These are phyloP conservation scores for Plantago elongata DNA, from an alignment of 257 asterid genomes.

Conservation along the genomic window DNA sequence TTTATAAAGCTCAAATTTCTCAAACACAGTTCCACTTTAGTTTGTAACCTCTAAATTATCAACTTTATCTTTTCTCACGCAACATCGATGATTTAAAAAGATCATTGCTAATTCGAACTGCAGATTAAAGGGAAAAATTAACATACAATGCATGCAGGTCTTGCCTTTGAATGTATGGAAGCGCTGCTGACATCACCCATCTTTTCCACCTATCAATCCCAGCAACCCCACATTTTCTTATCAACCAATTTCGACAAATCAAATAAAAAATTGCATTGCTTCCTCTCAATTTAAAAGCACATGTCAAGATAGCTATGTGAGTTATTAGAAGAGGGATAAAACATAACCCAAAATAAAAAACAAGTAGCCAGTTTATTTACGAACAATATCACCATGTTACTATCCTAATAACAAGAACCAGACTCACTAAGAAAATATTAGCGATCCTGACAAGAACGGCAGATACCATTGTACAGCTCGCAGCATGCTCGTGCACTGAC, in stretches of 20 bases:
- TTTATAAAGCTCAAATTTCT: neutral
- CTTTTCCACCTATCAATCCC: conserved; percentile 55
- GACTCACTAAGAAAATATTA: conserved; percentile 78
- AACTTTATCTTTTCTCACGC: neutral
- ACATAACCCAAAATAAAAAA: neutral
- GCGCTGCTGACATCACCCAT: conserved; percentile 52
- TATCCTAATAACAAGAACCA: conserved; percentile 33
- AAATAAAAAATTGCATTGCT: conserved; percentile 18
- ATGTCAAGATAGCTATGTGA: neutral
- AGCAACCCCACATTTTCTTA: conserved; percentile 40
- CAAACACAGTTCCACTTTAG: conserved; percentile 4
- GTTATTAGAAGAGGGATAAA: conserved; percentile 6
- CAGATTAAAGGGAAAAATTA: conserved; percentile 23
- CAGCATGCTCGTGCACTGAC: conserved; percentile 74
- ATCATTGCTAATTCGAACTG: conserved; percentile 11
- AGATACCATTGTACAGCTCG: conserved; percentile 92
- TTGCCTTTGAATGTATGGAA: conserved; percentile 33
- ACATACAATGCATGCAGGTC: conserved; percentile 41
- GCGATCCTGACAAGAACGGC: conserved; percentile 99
- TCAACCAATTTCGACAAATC: conserved; percentile 36
- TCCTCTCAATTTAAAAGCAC: conserved; percentile 18
- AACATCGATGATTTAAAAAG: conserved; percentile 3
- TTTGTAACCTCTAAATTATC: conserved; percentile 2
- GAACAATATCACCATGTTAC: conserved; percentile 15
- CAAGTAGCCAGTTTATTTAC: neutral